phyloP scores from a whole-genome alignment of 1,284 basidiomycete species.

The Leccinum griseonigrum region DNA sequence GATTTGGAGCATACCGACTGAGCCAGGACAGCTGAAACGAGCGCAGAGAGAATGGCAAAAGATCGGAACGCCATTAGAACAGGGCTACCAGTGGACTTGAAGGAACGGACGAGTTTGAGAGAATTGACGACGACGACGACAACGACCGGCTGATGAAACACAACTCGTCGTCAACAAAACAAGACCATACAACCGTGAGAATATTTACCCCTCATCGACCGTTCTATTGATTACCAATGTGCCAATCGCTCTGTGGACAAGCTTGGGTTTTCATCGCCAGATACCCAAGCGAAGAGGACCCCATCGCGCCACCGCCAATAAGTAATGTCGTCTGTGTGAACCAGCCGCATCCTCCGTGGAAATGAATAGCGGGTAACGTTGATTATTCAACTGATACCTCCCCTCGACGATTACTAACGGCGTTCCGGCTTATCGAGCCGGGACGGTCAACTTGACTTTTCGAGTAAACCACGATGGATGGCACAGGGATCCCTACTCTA shows the following conservation, averaged over 20 bases:
- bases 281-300: background rate
- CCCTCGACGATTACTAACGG: background rate
- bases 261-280: background rate
- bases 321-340: conserved; percentile 1
- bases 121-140: background rate
- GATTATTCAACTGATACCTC: background rate
- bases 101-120: conserved; percentile 20
- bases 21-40: conserved; percentile 19
- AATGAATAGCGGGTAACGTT: background rate
- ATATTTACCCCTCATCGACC: background rate
- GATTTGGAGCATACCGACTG: conserved; percentile 18
- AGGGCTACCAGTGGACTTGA: conserved; percentile 3
- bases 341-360: background rate
- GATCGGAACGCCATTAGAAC: conserved; percentile 27
- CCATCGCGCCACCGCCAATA: conserved; percentile 7
- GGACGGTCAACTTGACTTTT: background rate
- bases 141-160: background rate
- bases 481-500: background rate
- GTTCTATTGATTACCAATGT: conserved; percentile 11
- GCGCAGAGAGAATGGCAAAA: conserved; percentile 21
- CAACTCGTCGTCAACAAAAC: background rate
- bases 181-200: background rate
- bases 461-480: conserved; percentile 1
- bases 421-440: conserved; percentile 4
- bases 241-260: background rate